These are phyloP conservation scores for Apiotrichum sp. DNA, from an alignment of 1,284 basidiomycete genomes.

Conservation along the genomic window DNA sequence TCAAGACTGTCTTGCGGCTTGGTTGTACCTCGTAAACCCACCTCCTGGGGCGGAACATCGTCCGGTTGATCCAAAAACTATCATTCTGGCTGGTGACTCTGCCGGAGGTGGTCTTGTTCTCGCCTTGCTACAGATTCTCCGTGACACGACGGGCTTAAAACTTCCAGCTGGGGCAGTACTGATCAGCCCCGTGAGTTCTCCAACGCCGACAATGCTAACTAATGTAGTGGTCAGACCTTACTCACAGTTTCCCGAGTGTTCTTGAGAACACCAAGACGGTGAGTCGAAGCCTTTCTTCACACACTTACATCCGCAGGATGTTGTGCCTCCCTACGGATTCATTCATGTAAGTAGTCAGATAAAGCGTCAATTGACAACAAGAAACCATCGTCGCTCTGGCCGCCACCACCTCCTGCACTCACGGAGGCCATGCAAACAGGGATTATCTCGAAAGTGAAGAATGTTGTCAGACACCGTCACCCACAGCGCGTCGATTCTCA, in stretches of 20 bases:
- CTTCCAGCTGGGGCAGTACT: slow-evolving; percentile 76
- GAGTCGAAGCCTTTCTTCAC: slow-evolving; percentile 16
- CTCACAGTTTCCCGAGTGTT: slow-evolving; percentile 88
- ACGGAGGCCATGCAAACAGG: slow-evolving; percentile 59
- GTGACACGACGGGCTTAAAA: slow-evolving; percentile 70
- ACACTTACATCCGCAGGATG: slow-evolving; percentile 52
- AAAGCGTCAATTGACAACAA: slow-evolving; percentile 48
- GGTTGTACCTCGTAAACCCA: slow-evolving; percentile 65
- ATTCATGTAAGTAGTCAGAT: slow-evolving; percentile 34
- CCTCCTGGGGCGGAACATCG: slow-evolving; percentile 65
- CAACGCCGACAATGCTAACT: background rate
- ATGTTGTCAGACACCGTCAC: slow-evolving; percentile 23
- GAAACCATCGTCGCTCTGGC: slow-evolving; percentile 86
- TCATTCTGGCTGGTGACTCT: slow-evolving; percentile 81
- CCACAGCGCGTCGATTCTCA: too few species aligned
- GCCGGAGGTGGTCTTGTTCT: slow-evolving; percentile 86
- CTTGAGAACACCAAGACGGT: slow-evolving; percentile 73
- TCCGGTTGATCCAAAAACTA: slow-evolving; percentile 72
- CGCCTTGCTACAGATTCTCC: slow-evolving; percentile 82
- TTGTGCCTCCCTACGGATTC: slow-evolving; percentile 55
- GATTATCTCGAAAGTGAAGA: slow-evolving; percentile 59
- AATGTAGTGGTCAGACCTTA: slow-evolving; percentile 61
- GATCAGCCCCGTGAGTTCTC: slow-evolving; percentile 59
- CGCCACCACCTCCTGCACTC: slow-evolving; percentile 72
- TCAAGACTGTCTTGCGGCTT: slow-evolving; percentile 79